Base-by-base conservation (phyloP, 129 eudicot species). In the Dittrichia graveolens region DNA sequence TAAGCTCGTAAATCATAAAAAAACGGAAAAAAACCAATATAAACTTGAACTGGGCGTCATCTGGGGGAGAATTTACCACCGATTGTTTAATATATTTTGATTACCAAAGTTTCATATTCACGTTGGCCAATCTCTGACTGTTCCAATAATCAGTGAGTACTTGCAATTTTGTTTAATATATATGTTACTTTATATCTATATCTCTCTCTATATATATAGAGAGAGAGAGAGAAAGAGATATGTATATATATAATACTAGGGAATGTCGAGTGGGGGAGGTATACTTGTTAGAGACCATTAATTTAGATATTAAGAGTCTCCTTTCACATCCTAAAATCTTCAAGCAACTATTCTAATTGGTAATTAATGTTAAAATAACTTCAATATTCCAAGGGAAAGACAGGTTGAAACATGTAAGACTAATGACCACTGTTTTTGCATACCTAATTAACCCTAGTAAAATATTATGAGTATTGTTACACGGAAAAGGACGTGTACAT, bases 181-280 rank as follows among this genome's bases (percentile, higher is more conserved):
- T 59, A 10, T 18, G 9, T 19, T 65, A 65, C 13, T 64, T 42
- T 65, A 65, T 5, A 41, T 24, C 0, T 24, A 24, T 24, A 24
- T 24, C 0, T 24, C 0, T 24, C 0, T 24, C 0, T 24, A 24
- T 24, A 24, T 24, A 31, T 58, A n/a, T n/a, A n/a, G n/a, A n/a
- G n/a, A n/a, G n/a, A n/a, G n/a, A n/a, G n/a, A n/a, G n/a, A n/a
- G n/a, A n/a, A n/a, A n/a, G n/a, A n/a, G n/a, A n/a, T n/a, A n/a
- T n/a, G n/a, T n/a, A n/a, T n/a, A n/a, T n/a, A n/a, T 58, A 12
- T 3, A 31, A 58, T n/a, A 24, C 3, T 10, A 5, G 43, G 57
- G 56, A 31, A 45, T 59, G 44, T 58, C 45, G 15, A 45, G 68
- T 59, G 76, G 76, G 76, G 76, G 68, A 72, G 76, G 76, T 72